Evolutionary conservation across 495 filamentous ascomycete genomes (phyloP).

Genomic region (Amorphotheca resinae): DNA sequence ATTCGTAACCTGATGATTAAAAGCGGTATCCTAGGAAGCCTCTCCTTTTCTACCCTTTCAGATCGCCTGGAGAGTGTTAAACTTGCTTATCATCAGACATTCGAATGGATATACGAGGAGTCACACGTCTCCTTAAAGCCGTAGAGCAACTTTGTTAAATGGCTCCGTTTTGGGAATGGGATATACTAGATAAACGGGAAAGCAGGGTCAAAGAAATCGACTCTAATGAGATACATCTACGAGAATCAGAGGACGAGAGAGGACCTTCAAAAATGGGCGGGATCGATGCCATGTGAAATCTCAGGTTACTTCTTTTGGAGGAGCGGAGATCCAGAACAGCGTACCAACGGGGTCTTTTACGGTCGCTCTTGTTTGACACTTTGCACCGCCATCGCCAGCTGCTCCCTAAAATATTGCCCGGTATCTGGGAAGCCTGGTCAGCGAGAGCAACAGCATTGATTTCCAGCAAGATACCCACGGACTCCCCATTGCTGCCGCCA

Average conservation of each 20-base stretch:
- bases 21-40: conserved; percentile 13
- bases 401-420: conserved; percentile 1
- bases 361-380: conserved; percentile 18
- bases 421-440: background rate
- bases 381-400: conserved; percentile 8
- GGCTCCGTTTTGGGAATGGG: conserved; percentile 12
- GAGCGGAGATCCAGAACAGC: conserved; percentile 17
- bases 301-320: conserved; percentile 27
- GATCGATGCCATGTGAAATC: background rate
- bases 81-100: conserved; percentile 17
- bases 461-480: background rate
- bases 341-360: conserved; percentile 22
- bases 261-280: conserved; percentile 18
- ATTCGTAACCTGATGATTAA: background rate
- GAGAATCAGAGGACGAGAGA: conserved; percentile 9
- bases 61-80: conserved; percentile 17
- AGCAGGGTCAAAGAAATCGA: conserved; percentile 29
- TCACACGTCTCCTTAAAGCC: background rate
- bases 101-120: conserved; percentile 21
- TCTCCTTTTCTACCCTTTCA: conserved; percentile 15
- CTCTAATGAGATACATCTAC: conserved; percentile 27
- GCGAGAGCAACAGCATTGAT: background rate
- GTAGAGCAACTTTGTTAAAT: conserved; percentile 11
- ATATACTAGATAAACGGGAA: conserved; percentile 29
- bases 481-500: background rate